Evolutionary conservation across 768 basidiomycete genomes (phyloP).

Genomic region (Rhizopogon roseolus): DNA sequence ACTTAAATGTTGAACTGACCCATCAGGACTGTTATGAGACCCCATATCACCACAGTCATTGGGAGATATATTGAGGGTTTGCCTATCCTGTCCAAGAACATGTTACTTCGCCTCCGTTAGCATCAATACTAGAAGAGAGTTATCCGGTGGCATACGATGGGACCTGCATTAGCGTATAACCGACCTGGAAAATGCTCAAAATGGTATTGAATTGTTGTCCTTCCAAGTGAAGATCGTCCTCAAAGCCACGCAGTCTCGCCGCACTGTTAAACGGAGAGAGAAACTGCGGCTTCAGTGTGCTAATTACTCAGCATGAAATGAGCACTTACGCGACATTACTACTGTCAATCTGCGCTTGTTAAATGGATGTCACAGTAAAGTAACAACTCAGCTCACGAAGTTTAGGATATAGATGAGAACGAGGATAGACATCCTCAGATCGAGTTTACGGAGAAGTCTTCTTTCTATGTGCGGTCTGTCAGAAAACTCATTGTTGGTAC

Average conservation of each 20-base stretch:
- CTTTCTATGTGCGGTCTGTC: conserved; percentile 34
- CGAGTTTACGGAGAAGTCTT: conserved; percentile 34
- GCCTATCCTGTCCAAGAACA: conserved; percentile 63
- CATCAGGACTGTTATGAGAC: conserved; percentile 49
- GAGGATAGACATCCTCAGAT: conserved; percentile 31
- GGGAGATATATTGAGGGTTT: conserved; percentile 68
- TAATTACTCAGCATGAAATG: background rate
- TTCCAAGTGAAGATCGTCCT: conserved; percentile 57
- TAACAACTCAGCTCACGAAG: conserved; percentile 19
- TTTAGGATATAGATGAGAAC: conserved; percentile 33
- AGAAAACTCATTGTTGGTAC: background rate
- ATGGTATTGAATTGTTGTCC: conserved; percentile 63
- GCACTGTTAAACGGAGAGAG: conserved; percentile 41
- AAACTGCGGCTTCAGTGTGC: background rate
- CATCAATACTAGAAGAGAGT: background rate
- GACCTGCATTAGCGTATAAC: conserved; percentile 77
- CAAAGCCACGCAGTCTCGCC: conserved; percentile 68
- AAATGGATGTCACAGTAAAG: background rate
- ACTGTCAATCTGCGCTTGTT: conserved; percentile 49
- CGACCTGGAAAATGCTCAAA: conserved; percentile 63
- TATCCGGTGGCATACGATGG: conserved; percentile 49
- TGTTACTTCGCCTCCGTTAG: conserved; percentile 52
- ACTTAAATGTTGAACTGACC: conserved; percentile 27
- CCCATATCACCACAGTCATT: conserved; percentile 67
- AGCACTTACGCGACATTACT: conserved; percentile 59